Evolutionary conservation across 1,284 basidiomycete genomes (phyloP).

Genomic region (Erythrobasidium hasegawianum): DNA sequence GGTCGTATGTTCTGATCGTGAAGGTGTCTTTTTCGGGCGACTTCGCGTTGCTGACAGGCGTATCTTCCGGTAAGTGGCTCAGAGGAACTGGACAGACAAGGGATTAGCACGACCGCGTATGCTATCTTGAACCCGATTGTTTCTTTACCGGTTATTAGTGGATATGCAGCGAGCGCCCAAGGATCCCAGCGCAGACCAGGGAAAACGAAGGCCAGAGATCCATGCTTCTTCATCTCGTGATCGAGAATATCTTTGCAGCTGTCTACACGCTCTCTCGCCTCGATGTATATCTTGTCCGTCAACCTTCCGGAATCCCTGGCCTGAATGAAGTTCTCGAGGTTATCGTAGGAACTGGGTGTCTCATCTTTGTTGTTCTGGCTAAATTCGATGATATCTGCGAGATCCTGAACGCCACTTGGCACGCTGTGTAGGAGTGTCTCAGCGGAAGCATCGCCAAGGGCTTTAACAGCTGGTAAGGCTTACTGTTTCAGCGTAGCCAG

Average conservation of each 20-base stretch:
- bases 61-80: not conserved
- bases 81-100: slow-evolving; percentile 7
- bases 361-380: slow-evolving; percentile 5
- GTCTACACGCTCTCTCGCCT: not conserved
- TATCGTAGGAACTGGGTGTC: not conserved
- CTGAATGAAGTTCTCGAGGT: not conserved
- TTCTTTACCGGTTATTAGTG: not conserved
- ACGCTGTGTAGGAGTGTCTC: not conserved
- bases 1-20: not conserved
- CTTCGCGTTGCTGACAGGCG: not conserved
- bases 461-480: not conserved
- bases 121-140: not conserved
- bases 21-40: not conserved
- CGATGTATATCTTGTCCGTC: not conserved
- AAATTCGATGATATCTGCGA: slow-evolving; percentile 13
- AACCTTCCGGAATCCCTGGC: not conserved
- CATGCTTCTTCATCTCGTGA: slow-evolving; percentile 10
- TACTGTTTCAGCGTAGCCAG: slow-evolving; percentile 5
- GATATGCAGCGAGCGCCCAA: slow-evolving; percentile 16
- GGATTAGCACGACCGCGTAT: not conserved
- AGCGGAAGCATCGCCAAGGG: not conserved
- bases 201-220: not conserved
- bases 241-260: not conserved
- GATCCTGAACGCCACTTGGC: slow-evolving; percentile 5
- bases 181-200: not conserved